These are phyloP conservation scores for Nitzschia putrida DNA, from an alignment of 108 stramenopile genomes.

Conservation along the genomic window DNA sequence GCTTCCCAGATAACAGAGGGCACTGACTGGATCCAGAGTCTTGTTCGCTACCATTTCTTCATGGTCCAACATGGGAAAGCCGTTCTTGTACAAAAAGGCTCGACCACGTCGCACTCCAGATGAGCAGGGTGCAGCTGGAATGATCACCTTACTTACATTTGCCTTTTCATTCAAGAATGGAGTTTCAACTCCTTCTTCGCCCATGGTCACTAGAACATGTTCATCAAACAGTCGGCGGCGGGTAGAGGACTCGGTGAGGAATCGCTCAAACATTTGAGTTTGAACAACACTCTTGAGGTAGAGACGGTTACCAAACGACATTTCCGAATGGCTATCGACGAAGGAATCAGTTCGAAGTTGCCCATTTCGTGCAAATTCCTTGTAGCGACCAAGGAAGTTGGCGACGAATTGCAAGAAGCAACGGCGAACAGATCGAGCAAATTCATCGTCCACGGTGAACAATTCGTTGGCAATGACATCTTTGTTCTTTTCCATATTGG, in stretches of 20 bases:
- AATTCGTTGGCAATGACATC: constrained; percentile 22
- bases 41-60: constrained; percentile 23
- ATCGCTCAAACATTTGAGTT: constrained; percentile 77
- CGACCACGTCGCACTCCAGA: constrained; percentile 2
- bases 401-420: constrained; percentile 81
- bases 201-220: constrained; percentile 39
- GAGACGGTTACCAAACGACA: constrained; percentile 10
- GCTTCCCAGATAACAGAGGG: constrained; percentile 18
- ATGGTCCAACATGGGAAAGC: constrained; percentile 12
- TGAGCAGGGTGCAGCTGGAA: constrained; percentile 12
- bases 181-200: constrained; percentile 8
- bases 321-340: constrained; percentile 32
- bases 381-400: constrained; percentile 57
- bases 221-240: constrained; percentile 83
- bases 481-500: constrained; percentile 17
- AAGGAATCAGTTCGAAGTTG: constrained; percentile 51
- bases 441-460: constrained; percentile 1
- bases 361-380: constrained; percentile 41
- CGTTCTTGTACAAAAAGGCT: constrained; percentile 7
- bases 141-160: constrained; percentile 8
- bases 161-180: constrained; percentile 2
- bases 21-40: constrained; percentile 21
- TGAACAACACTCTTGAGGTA: constrained; percentile 35
- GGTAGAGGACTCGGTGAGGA: constrained; percentile 56
- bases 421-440: constrained; percentile 40